These are phyloP conservation scores for Chlorokybus atmophyticus DNA, from an alignment of 139 green algal genomes.

Conservation along the genomic window DNA sequence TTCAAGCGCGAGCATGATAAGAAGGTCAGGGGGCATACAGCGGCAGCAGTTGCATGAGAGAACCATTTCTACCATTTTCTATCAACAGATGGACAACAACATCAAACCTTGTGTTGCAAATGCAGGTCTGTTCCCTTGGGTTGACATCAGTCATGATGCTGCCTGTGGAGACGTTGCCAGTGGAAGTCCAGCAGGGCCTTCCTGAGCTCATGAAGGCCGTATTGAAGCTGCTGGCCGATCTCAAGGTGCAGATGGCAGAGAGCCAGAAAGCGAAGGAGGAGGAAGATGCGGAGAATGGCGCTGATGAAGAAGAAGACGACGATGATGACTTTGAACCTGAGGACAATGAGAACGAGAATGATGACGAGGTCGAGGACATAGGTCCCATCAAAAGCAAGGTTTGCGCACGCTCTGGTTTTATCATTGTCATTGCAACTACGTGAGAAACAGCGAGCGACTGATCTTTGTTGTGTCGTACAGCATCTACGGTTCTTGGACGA, in stretches of 20 bases:
- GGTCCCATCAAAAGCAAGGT: no score
- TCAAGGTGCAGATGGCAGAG: constrained; percentile 24
- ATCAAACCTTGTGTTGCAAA: constrained; percentile 18
- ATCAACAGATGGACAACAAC: not conserved
- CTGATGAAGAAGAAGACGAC: constrained; percentile 17
- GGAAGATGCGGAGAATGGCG: not conserved
- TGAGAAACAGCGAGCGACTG: no score
- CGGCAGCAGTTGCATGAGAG: no score
- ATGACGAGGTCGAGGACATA: constrained; percentile 15
- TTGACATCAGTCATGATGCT: constrained; percentile 20
- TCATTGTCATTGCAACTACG: no score
- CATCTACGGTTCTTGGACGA: no score
- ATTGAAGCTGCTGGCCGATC: constrained; percentile 24
- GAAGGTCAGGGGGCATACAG: no score
- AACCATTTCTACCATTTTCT: not conserved
- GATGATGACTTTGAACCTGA: constrained; percentile 14
- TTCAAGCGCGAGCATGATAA: no score
- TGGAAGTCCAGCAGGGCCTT: constrained; percentile 12
- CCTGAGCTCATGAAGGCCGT: constrained; percentile 14
- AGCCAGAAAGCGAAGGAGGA: not conserved
- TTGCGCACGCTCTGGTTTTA: no score
- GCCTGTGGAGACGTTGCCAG: constrained; percentile 13
- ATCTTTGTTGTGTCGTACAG: no score
- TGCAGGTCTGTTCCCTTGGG: constrained; percentile 32
- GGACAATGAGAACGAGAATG: constrained; percentile 14